Percentiles rank a stretch among this genome's conserved stretches.
Evolutionary conservation across 2,329 filamentous ascomycete genomes (phyloP).

Genomic region (Aspergillus carbonarius): DNA sequence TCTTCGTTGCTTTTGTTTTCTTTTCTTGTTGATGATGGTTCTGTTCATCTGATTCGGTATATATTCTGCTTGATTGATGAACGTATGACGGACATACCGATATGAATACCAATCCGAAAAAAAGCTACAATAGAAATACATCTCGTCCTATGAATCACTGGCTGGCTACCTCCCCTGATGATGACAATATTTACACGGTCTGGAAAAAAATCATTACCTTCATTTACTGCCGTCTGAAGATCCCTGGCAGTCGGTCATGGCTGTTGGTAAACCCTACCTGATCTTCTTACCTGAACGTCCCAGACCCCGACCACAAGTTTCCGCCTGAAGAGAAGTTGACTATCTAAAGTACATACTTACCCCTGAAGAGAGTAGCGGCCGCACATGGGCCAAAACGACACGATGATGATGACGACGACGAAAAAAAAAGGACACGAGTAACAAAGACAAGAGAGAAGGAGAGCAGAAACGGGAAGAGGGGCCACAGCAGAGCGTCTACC

Average conservation of each 20-base stretch:
- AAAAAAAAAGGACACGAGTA: slow-evolving; percentile 29
- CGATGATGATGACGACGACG: slow-evolving; percentile 11
- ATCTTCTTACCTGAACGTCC: slow-evolving; percentile 43
- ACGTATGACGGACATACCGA: slow-evolving; percentile 31
- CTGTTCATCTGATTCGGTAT: slow-evolving; percentile 7
- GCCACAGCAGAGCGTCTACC: not conserved
- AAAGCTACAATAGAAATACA: slow-evolving; percentile 22
- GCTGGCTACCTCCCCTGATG: not conserved
- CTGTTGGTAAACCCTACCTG: slow-evolving; percentile 39
- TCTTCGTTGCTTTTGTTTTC: slow-evolving; percentile 20
- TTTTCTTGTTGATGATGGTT: slow-evolving; percentile 17
- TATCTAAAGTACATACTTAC: slow-evolving; percentile 48
- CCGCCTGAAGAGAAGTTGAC: slow-evolving; percentile 22
- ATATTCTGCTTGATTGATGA: slow-evolving; percentile 32
- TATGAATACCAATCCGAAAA: slow-evolving; percentile 31
- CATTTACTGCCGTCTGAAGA: slow-evolving; percentile 22
- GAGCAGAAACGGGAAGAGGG: not conserved
- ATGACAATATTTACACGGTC: not conserved
- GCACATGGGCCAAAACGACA: slow-evolving; percentile 30
- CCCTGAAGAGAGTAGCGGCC: slow-evolving; percentile 26
- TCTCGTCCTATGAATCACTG: not conserved
- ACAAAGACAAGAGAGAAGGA: slow-evolving; percentile 16
- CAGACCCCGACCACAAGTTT: slow-evolving; percentile 17
- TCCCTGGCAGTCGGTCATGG: slow-evolving; percentile 27
- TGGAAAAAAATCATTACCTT: slow-evolving; percentile 16